Evolutionary conservation across 2,329 filamentous ascomycete genomes (phyloP).

Genomic region (Pseudocercospora crystallina): DNA sequence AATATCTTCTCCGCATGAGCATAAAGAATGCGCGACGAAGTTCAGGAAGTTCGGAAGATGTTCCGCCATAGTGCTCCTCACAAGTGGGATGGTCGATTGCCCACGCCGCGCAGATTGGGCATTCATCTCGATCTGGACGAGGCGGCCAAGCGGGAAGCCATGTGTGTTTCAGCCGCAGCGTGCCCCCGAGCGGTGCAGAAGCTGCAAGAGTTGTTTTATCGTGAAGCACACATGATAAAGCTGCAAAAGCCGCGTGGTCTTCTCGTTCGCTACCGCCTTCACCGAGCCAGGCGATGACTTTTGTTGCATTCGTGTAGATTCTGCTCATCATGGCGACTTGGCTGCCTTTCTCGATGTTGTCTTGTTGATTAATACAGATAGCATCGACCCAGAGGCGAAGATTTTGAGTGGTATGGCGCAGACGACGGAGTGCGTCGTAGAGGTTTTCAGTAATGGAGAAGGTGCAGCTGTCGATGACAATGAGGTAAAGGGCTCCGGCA

Average conservation of each 20-base stretch:
- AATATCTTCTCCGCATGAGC: too few relatives aligned
- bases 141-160: too few relatives aligned
- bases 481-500: background rate
- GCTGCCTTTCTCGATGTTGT: slow-evolving; percentile 4
- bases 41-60: too few relatives aligned
- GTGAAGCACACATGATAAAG: too few relatives aligned
- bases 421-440: background rate
- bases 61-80: too few relatives aligned
- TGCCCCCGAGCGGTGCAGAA: too few relatives aligned
- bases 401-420: background rate
- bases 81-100: too few relatives aligned
- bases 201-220: too few relatives aligned
- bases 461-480: background rate
- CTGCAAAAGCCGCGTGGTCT: background rate
- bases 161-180: too few relatives aligned
- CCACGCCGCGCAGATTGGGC: too few relatives aligned
- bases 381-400: slow-evolving; percentile 15
- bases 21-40: too few relatives aligned
- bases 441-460: background rate
- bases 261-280: background rate
- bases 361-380: slow-evolving; percentile 17
- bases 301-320: slow-evolving; percentile 10
- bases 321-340: slow-evolving; percentile 15
- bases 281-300: slow-evolving; percentile 15
- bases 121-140: background rate